Percentiles rank a stretch among this genome's conserved stretches.
Evolutionary conservation across 331 rosid species (phyloP).

Genomic region (Erythrophleum ivorense): DNA sequence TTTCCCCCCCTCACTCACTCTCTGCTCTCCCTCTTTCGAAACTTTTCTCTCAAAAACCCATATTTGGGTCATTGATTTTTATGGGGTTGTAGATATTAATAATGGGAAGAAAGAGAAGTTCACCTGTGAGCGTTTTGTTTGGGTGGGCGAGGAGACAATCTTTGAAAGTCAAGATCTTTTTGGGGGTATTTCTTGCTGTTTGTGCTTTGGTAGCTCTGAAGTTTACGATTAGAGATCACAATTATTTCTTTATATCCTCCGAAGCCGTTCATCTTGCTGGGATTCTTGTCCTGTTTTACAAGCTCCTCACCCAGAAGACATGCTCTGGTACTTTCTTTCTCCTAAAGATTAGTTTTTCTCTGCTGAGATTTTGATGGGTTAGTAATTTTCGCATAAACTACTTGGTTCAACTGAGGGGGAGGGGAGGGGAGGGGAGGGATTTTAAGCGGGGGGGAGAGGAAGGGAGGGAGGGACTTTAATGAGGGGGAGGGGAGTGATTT

Average conservation of each 20-base stretch:
- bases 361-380: background rate
- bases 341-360: background rate
- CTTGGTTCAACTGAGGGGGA: background rate
- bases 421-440: too few relatives aligned
- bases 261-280: conserved; percentile 62
- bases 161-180: conserved; percentile 52
- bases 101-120: conserved; percentile 59
- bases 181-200: conserved; percentile 46
- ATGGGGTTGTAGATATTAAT: background rate
- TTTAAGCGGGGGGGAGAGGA: too few relatives aligned
- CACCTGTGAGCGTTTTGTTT: conserved; percentile 37
- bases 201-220: conserved; percentile 55
- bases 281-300: conserved; percentile 63
- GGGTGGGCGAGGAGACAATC: conserved; percentile 60
- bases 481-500: too few relatives aligned
- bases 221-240: conserved; percentile 37
- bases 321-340: conserved; percentile 67
- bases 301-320: conserved; percentile 70
- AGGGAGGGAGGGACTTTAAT: too few relatives aligned
- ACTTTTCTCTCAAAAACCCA: background rate
- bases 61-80: background rate
- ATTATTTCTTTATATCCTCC: conserved; percentile 52
- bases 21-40: background rate
- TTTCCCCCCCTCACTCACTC: background rate
- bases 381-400: background rate